Base-by-base conservation (phyloP, 768 basidiomycete genomes). In the Lactarius sp. region DNA sequence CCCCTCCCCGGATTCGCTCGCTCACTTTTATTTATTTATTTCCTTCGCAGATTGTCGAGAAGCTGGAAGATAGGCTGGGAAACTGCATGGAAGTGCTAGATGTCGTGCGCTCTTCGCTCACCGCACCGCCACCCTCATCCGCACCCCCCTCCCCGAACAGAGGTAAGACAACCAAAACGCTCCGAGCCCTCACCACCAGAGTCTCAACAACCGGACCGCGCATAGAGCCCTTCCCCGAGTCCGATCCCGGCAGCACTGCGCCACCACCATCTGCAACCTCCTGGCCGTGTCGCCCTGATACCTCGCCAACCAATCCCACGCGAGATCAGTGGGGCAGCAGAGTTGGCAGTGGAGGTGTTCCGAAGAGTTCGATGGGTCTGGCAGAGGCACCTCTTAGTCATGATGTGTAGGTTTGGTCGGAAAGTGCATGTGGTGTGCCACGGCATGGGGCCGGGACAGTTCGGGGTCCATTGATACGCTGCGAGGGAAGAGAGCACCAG, bases 21-120 rank as follows among this genome's bases (percentile, higher is more conserved):
- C 9, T 46, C 20, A 16, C 50, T 36, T 20, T 12, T 6, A 31
- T 5, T 27, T 27, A n/a, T n/a, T n/a, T n/a, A n/a, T n/a, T 27
- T 27, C 22, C 14, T 50, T 22, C 31, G n/a, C 58, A 97, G 94
- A 88, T 96, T 59, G 84, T 98, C 9, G 95, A 98, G 75, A 94
- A 98, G 73, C 76, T 93, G 2, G 92, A 94, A 73, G 88, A 90
- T 67, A 83, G 94, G 50, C 81, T 94, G 5, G 85, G 86, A 0
- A 81, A 86, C 46, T 77, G 80, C 37, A 85, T 88, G 75, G 83
- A 86, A 9, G 83, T 95, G 12, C 77, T 94, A 0, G 70, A 72
- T 5, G 72, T 77, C 34, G 87, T 95, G 27, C 75, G 83, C 37
- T 71, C 73, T 10, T 82, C 82, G 6, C 69, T 79, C 27, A 61